Evolutionary conservation across 2,329 filamentous ascomycete genomes (phyloP), one percentile per base, ranked within the genome.

Genomic region (Hypoxylon sp.): DNA sequence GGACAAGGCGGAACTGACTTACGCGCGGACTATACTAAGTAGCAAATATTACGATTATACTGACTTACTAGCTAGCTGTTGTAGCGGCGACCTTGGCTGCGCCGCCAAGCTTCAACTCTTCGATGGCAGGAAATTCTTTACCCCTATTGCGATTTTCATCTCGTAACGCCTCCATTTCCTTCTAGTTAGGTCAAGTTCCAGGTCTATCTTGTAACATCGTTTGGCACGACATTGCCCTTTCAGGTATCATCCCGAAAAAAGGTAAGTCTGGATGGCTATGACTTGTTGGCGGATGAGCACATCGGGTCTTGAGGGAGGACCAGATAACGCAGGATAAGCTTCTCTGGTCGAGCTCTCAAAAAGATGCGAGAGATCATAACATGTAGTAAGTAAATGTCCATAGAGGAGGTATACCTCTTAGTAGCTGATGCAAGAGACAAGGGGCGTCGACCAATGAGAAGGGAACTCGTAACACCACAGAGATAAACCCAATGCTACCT

Each of bases 401-500:
- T 65, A 55, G 37, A 62, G 62, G 56, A 50, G 59, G 53, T 26
- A 48, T 47, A 56, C 41, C 15, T 64, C 53, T 65, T 61, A 56
- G 59, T 63, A 55, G 41, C 48, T 20, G 47, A 63, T 49, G 62
- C 56, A 53, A 41, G 26, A 58, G 58, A 52, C 49, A 56, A 17
- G 59, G 56, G 32, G 19, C 19, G 20, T 20, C 24, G 34, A 13
- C 63, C 65, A 68, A 68, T 68, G 10, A 64, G 43, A 46, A 44
- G 8, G 50, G 41, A 43, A 34, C 50, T 59, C 62, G 59, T 62
- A 60, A 60, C 60, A 56, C 19, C 48, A 30, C 8, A 44, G 49
- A 60, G 54, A 65, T 61, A 65, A 64, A 66, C 59, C 48, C 30
- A 54, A 62, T 68, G 47, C 62, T 64, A 68, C 68, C 68, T 70